Percentiles rank a stretch among this genome's conserved stretches.
Conservation (phyloP, 2,329 filamentous ascomycete species). For the Laburnicola sp. region DNA sequence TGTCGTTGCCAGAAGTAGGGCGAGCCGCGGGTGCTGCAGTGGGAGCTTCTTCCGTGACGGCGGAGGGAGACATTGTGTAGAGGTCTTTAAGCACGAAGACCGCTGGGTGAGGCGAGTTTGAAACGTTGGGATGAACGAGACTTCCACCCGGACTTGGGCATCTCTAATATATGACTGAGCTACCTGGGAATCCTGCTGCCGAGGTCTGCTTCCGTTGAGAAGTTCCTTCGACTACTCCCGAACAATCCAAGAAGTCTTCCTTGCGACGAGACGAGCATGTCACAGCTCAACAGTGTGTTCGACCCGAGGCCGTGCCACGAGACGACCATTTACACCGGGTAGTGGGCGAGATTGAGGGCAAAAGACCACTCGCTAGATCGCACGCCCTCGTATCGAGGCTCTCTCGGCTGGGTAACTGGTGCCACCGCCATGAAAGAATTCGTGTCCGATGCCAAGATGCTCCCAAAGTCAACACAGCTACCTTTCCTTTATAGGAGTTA, state of each 20-base stretch:
- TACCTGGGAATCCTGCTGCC: not conserved
- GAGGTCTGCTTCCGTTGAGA: not conserved
- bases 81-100: slow-evolving; percentile 8
- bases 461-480: no score
- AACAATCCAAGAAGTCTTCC: not conserved
- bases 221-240: not conserved
- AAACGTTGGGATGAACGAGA: not conserved
- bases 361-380: slow-evolving; percentile 17
- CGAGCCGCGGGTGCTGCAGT: slow-evolving; percentile 21
- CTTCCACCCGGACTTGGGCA: not conserved
- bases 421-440: no score
- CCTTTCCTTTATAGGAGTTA: no score
- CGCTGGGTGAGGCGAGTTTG: not conserved
- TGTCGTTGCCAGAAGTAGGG: slow-evolving; percentile 12
- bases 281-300: slow-evolving; percentile 7
- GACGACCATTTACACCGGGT: slow-evolving; percentile 14
- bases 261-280: not conserved
- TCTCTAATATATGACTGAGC: slow-evolving; percentile 12
- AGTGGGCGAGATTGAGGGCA: not conserved
- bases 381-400: slow-evolving; percentile 27
- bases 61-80: slow-evolving; percentile 36
- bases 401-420: slow-evolving; percentile 7
- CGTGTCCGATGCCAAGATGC: no score
- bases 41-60: slow-evolving; percentile 23
- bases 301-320: slow-evolving; percentile 21